Evolutionary conservation across 345 rosid species (phyloP).

Genomic region (Eucalyptus coolabah): DNA sequence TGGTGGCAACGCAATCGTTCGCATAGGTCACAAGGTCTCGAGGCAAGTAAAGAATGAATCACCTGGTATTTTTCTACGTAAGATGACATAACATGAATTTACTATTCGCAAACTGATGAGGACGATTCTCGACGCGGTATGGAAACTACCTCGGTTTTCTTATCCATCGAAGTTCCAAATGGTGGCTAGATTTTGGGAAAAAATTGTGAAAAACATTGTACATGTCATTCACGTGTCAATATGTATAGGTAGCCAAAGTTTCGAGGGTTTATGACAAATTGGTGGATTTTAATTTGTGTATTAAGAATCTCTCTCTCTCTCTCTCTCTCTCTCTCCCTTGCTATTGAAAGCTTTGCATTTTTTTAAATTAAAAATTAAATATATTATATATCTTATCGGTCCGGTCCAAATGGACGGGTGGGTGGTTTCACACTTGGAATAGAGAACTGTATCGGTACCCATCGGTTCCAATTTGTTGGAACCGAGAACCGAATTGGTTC

Average conservation of each 20-base stretch:
- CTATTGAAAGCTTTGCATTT: neutral
- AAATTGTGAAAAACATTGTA: neutral
- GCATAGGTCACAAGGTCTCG: neutral
- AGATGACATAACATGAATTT: neutral
- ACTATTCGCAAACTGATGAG: neutral
- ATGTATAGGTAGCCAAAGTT: neutral
- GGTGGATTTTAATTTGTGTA: neutral
- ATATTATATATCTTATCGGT: no score
- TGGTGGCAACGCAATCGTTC: neutral
- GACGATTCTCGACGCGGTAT: neutral
- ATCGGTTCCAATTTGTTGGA: no score
- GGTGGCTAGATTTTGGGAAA: neutral
- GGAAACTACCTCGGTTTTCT: neutral
- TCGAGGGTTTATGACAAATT: neutral
- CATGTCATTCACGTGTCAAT: neutral
- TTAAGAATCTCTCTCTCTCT: neutral
- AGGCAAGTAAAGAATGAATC: neutral
- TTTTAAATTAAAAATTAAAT: no score
- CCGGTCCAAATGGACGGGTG: rapidly evolving
- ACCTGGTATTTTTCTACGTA: neutral
- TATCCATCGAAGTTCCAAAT: neutral
- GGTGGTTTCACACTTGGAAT: rapidly evolving
- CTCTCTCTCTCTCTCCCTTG: neutral
- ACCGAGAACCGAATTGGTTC: rapidly evolving
- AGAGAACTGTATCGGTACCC: rapidly evolving